Evolutionary conservation across 129 eudicot species (phyloP), one percentile per base, ranked within the genome.

Genomic region (Heracleum sosnowskyi): DNA sequence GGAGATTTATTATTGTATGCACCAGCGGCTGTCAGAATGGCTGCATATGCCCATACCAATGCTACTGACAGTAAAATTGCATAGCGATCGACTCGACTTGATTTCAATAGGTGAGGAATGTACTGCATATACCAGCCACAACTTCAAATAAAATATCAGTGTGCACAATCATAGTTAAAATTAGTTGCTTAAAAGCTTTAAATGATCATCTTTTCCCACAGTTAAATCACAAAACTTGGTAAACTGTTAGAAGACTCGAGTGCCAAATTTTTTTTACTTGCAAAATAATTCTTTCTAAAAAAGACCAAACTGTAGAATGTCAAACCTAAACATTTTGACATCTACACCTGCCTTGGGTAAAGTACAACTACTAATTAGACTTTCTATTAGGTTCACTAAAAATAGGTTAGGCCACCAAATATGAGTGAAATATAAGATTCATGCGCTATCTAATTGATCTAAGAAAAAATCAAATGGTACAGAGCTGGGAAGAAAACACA

Each of bases 1-100:
- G 86, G 91, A 76, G 96, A 88, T 74, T 79, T 88, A 70, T 68
- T 82, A 34, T 84, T 90, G 76, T 92, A 96, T 35, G 99, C 99
- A 79, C 99, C 99, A 22, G 95, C 95, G 72, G 78, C 91, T 41
- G 99, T 96, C 22, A 96, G 85, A 84, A 96, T 87, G 47, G 96
- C 84, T 36, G 99, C 99, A 37, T 84, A 90, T 70, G 95, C 90
- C 99, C 99, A 96, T 69, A 90, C 91, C 20, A 81, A 80, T 26
- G 81, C 91, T 37, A 96, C 85, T 1, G 99, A 87, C 15, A 88
- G 39, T 49, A 96, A 81, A 39, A 90, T 88, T 11, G 99, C 92
- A 86, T 81, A 92, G 47, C 97, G 91, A 77, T 88, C 92, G 45
- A 82, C 74, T 86, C 86, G 84, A 75, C 80, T 85, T 37, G 85